phyloP scores from a whole-genome alignment of 2,329 filamentous ascomycete species.

The Pseudogymnoascus sp. region DNA sequence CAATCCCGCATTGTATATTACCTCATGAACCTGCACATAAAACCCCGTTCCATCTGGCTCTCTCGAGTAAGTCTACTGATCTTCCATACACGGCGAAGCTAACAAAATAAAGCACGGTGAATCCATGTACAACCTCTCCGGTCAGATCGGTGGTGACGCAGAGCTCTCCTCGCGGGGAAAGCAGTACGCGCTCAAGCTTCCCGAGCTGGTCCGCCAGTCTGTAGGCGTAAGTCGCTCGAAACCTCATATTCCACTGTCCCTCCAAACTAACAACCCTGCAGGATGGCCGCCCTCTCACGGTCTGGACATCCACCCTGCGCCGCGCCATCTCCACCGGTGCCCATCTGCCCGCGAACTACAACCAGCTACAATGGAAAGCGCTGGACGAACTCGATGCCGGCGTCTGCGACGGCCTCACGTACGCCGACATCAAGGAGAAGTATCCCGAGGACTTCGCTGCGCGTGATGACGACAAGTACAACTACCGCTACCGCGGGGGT shows the following conservation, averaged over 20 bases:
- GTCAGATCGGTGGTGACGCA: constrained; percentile 88
- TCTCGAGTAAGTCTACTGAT: constrained; percentile 59
- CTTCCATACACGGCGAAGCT: constrained; percentile 10
- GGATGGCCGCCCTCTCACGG: constrained; percentile 53
- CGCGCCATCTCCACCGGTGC: constrained; percentile 89
- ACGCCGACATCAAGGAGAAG: constrained; percentile 74
- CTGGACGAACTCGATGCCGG: constrained; percentile 95
- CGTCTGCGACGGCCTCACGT: constrained; percentile 93
- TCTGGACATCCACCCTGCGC: constrained; percentile 68
- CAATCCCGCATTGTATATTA: constrained; percentile 97
- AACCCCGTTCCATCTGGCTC: constrained; percentile 91
- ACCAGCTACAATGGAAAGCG: constrained; percentile 97
- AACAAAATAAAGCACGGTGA: constrained; percentile 67
- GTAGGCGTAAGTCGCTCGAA: constrained; percentile 59
- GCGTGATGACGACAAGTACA: constrained; percentile 98
- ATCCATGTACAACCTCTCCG: constrained; percentile 82
- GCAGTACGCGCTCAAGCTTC: constrained; percentile 76
- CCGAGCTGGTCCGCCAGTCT: constrained; percentile 74
- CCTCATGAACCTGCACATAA: constrained; percentile 97
- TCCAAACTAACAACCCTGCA: constrained; percentile 23
- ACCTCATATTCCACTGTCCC: neutral
- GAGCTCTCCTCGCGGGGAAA: constrained; percentile 79
- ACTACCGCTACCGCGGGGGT: constrained; percentile 95
- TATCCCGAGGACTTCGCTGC: constrained; percentile 94
- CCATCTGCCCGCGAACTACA: constrained; percentile 71